Percentiles rank a stretch among this genome's conserved stretches.
Evolutionary conservation across 1,139 yeast species (phyloP).

Genomic region (Lodderomyces margitis): DNA sequence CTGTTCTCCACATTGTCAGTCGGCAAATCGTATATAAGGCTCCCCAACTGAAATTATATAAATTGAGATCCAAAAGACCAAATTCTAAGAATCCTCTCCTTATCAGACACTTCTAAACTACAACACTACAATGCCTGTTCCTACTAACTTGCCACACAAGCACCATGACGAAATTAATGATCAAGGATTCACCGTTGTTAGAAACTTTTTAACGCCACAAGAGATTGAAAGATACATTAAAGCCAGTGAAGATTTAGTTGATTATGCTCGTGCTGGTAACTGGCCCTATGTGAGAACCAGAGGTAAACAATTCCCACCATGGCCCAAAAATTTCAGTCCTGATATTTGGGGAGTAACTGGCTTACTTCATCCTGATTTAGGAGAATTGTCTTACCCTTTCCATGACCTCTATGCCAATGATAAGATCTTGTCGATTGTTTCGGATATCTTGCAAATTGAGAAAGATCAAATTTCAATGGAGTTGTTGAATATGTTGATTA

Average conservation of each 20-base stretch:
- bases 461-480: constrained; percentile 46
- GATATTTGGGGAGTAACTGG: constrained; percentile 60
- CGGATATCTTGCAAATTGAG: constrained; percentile 45
- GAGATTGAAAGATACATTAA: constrained; percentile 38
- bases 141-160: constrained; percentile 11
- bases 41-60: background rate
- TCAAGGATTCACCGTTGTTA: constrained; percentile 45
- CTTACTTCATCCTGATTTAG: constrained; percentile 49
- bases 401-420: constrained; percentile 47
- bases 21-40: too few relatives aligned
- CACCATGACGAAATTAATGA: constrained; percentile 38
- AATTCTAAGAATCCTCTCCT: background rate
- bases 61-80: background rate
- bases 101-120: too few relatives aligned
- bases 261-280: constrained; percentile 47
- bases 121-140: constrained; percentile 18
- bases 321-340: constrained; percentile 55
- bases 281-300: constrained; percentile 55
- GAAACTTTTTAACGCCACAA: constrained; percentile 39
- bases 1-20: too few relatives aligned
- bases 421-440: constrained; percentile 40
- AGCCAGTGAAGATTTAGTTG: constrained; percentile 44
- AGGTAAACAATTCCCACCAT: constrained; percentile 60
- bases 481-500: constrained; percentile 54
- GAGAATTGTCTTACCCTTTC: constrained; percentile 37